A percentile compares a stretch with the other conserved stretches of the same genome.
Evolutionary conservation across 768 basidiomycete species (phyloP).

Genomic region (Collybia sp.): DNA sequence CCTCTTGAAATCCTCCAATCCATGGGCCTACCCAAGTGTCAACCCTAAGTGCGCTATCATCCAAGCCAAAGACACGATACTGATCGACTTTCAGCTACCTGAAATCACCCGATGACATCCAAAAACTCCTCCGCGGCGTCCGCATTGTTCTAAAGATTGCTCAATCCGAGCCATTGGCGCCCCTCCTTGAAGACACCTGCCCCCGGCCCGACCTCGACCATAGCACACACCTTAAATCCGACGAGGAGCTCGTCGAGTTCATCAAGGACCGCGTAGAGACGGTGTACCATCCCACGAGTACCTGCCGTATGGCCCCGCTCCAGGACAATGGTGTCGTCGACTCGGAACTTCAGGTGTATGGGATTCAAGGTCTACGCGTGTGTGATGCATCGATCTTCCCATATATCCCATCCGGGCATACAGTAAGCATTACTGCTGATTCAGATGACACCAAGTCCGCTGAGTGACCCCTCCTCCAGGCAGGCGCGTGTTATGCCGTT

Average conservation of each 20-base stretch:
- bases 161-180: constrained; percentile 32
- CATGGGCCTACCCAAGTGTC: constrained; percentile 38
- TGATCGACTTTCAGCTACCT: constrained; percentile 28
- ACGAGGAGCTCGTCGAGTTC: constrained; percentile 36
- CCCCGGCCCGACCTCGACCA: constrained; percentile 35
- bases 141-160: constrained; percentile 33
- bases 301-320: constrained; percentile 41
- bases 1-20: constrained; percentile 32
- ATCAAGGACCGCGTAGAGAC: constrained; percentile 39
- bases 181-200: constrained; percentile 28
- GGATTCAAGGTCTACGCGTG: constrained; percentile 36
- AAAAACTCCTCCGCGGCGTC: constrained; percentile 37
- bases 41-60: constrained; percentile 33
- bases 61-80: not conserved
- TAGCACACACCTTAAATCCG: constrained; percentile 26
- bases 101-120: constrained; percentile 32
- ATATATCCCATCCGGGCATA: constrained; percentile 41
- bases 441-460: not conserved
- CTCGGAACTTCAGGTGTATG: constrained; percentile 31
- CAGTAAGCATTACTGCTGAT: constrained; percentile 20
- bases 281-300: constrained; percentile 42
- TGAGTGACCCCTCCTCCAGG: constrained; percentile 8
- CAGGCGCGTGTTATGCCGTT: constrained; percentile 24
- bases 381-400: constrained; percentile 48
- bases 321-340: constrained; percentile 37